phyloP scores from a whole-genome alignment of 1,284 basidiomycete genomes.

The Retiboletus flavoniger region DNA sequence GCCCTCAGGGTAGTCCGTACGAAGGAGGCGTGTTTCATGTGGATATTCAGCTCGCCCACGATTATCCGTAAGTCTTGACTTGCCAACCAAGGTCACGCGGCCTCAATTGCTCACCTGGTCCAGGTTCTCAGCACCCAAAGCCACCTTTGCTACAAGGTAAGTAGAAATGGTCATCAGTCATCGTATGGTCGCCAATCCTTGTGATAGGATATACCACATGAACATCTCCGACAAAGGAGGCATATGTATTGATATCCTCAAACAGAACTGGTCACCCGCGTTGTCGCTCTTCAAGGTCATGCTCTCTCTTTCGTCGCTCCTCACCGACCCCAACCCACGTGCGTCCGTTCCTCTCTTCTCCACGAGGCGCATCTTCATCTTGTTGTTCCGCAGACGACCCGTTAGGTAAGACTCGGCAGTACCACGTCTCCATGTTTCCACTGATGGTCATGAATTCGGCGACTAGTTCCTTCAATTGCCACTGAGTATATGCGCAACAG shows the following conservation, averaged over 20 bases:
- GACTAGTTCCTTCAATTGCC: slow-evolving; percentile 68
- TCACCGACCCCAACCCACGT: slow-evolving; percentile 91
- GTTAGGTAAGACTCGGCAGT: slow-evolving; percentile 46
- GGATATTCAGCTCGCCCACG: slow-evolving; percentile 66
- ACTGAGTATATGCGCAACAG: slow-evolving; percentile 66
- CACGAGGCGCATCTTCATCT: neutral
- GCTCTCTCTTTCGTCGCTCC: slow-evolving; percentile 80
- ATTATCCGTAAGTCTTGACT: slow-evolving; percentile 69
- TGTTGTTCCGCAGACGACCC: slow-evolving; percentile 56
- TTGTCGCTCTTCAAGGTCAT: slow-evolving; percentile 90
- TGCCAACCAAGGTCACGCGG: neutral
- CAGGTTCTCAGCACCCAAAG: slow-evolving; percentile 83
- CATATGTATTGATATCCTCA: slow-evolving; percentile 81
- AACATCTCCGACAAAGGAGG: slow-evolving; percentile 78
- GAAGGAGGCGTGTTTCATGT: slow-evolving; percentile 84
- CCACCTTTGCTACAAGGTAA: slow-evolving; percentile 73
- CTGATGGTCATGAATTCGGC: neutral
- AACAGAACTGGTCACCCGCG: slow-evolving; percentile 89
- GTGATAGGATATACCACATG: slow-evolving; percentile 85
- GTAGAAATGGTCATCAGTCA: slow-evolving; percentile 15
- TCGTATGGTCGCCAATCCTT: neutral
- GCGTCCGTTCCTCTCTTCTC: slow-evolving; percentile 28
- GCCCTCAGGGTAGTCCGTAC: slow-evolving; percentile 83
- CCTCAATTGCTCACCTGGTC: neutral
- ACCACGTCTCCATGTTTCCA: neutral